Evolutionary conservation across 1,139 yeast species (phyloP), one percentile per base, ranked within the genome.

Genomic region (Debaryomycetaceae sp.): DNA sequence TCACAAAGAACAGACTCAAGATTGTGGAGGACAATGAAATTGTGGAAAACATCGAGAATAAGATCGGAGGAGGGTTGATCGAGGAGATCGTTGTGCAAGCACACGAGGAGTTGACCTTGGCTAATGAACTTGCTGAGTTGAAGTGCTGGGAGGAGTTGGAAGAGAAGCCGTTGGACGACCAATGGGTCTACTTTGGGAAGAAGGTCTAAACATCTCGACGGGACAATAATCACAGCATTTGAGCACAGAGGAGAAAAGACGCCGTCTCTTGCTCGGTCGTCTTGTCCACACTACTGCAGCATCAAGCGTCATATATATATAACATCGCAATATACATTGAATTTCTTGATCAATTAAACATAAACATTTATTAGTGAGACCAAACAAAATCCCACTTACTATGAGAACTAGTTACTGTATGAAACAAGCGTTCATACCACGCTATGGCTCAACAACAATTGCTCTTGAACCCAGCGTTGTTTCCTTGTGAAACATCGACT

Each of bases 71-170:
- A 53, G 96, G 96, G 2, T 78, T 88, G 55, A 84, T 88, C 53
- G 96, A 88, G 68, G 96, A 88, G 70, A 69, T 88, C 45, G 65
- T 88, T 47, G 74, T 87, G 49, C 96, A 88, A 69, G 96, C 96
- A 13, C 80, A 84, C 54, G 95, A 87, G 49, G 96, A 89, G 68
- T 78, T 81, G 56, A 77, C 72, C 42, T 75, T 89, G 62, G 85
- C 88, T 44, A 71, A 80, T 57, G 79, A 83, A 62, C 71, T 89
- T 72, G 83, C 85, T 37, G 80, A 74, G 49, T 78, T 85, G 76
- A 83, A 85, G 65, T 65, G 64, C 38, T 83, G 87, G 87, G 85
- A 80, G 53, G 83, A 78, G 50, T 71, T 83, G 53, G 83, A 78
- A 56, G 87, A 82, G 56, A 77, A 80, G 59, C 87, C 88, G n/a